Percentiles rank a stretch among this genome's conserved stretches.
These are phyloP conservation scores for Meripilus lineatus DNA, from an alignment of 1,284 basidiomycete species.

Conservation along the genomic window DNA sequence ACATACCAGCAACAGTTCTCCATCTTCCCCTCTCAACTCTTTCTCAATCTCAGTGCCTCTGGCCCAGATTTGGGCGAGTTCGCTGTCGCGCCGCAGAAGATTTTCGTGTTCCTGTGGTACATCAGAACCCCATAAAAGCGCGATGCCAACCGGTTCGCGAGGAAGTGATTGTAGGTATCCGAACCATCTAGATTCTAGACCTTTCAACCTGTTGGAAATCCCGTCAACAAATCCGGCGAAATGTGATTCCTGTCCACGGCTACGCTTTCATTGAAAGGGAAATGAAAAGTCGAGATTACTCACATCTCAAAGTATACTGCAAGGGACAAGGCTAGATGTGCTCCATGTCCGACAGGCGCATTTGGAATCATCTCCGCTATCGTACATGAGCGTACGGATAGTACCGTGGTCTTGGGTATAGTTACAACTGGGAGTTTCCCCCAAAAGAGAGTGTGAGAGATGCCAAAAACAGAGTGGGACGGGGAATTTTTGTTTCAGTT, in stretches of 20 bases:
- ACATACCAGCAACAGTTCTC: slow-evolving; percentile 15
- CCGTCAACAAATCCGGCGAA: slow-evolving; percentile 12
- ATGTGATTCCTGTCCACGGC: no score
- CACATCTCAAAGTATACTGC: slow-evolving; percentile 64
- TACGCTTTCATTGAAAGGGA: no score
- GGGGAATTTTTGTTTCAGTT: neutral
- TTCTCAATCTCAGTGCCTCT: slow-evolving; percentile 22
- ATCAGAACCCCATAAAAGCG: slow-evolving; percentile 54
- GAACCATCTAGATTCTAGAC: slow-evolving; percentile 51
- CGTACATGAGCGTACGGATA: slow-evolving; percentile 55
- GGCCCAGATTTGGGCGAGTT: slow-evolving; percentile 17
- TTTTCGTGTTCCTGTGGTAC: slow-evolving; percentile 13
- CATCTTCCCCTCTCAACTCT: slow-evolving; percentile 20
- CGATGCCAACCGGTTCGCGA: slow-evolving; percentile 45
- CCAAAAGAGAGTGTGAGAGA: neutral
- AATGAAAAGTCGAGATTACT: slow-evolving; percentile 23
- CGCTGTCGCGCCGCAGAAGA: slow-evolving; percentile 6
- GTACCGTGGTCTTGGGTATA: slow-evolving; percentile 60
- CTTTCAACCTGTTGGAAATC: slow-evolving; percentile 31
- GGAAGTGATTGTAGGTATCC: slow-evolving; percentile 69
- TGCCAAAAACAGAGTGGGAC: neutral
- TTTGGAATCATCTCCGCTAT: slow-evolving; percentile 31
- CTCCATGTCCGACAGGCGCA: slow-evolving; percentile 48
- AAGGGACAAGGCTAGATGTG: slow-evolving; percentile 54
- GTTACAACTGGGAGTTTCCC: slow-evolving; percentile 64